phyloP scores from a whole-genome alignment of 164 flowering plant genomes.

The Akebia trifoliata region DNA sequence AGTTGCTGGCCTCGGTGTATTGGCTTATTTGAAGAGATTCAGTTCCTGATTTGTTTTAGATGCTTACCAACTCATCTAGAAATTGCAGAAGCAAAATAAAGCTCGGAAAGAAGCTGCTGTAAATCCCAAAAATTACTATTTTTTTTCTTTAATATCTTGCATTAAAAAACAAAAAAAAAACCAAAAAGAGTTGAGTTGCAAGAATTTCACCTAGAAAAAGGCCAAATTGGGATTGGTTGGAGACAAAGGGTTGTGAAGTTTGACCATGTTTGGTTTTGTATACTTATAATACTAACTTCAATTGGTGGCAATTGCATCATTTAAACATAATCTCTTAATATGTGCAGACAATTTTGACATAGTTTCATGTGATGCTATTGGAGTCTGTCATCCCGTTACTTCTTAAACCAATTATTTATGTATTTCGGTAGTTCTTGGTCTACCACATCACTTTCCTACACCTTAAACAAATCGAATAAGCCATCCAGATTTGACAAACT shows the following conservation, averaged over 20 bases:
- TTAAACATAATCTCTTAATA: too few species aligned
- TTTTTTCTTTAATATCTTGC: background rate
- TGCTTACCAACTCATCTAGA: background rate
- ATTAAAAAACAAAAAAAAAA: background rate
- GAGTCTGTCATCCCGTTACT: background rate
- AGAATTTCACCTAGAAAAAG: background rate
- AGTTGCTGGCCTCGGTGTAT: slow-evolving; percentile 46
- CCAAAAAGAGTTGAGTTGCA: background rate
- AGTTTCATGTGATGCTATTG: background rate
- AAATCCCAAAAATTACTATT: background rate
- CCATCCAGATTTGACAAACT: too few species aligned
- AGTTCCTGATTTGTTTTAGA: slow-evolving; percentile 28
- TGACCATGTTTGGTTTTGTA: background rate
- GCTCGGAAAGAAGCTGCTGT: slow-evolving; percentile 6
- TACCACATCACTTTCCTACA: too few species aligned
- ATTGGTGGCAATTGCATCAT: background rate
- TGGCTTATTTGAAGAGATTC: slow-evolving; percentile 55
- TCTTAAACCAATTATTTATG: background rate
- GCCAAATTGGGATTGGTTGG: background rate
- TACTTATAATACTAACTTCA: background rate
- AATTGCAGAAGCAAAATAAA: background rate
- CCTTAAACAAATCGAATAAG: too few species aligned
- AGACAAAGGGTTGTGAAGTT: background rate
- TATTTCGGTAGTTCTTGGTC: too few species aligned
- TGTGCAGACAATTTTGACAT: slow-evolving; percentile 7